Conservation (phyloP, 2,329 filamentous ascomycete species). For the Claviceps citrina region DNA sequence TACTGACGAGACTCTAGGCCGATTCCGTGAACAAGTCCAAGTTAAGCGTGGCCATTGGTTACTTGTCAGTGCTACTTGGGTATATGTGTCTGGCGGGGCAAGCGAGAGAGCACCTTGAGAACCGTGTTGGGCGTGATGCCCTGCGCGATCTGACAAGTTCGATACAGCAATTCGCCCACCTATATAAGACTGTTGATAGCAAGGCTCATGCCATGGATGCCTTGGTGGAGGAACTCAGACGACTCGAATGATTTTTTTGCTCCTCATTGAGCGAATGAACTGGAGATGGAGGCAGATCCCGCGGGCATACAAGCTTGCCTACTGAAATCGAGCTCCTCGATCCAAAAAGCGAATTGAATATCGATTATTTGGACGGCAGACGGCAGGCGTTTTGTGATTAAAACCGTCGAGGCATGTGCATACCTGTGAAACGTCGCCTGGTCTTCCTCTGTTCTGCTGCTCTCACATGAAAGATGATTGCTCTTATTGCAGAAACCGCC, state of each 20-base stretch:
- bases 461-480: too few species aligned
- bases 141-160: conserved; percentile 33
- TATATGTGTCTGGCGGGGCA: conserved; percentile 52
- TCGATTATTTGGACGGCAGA: neutral
- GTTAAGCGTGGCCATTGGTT: conserved; percentile 71
- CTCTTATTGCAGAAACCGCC: too few species aligned
- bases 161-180: conserved; percentile 38
- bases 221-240: conserved; percentile 22
- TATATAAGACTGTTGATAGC: conserved; percentile 35
- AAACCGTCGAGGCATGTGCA: too few species aligned
- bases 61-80: conserved; percentile 69
- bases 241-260: neutral
- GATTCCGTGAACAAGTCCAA: conserved; percentile 61
- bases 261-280: neutral
- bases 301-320: neutral
- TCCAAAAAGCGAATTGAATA: neutral
- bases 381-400: too few species aligned
- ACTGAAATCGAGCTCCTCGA: neutral
- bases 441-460: too few species aligned
- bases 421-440: too few species aligned
- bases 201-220: conserved; percentile 24
- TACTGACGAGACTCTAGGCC: conserved; percentile 28
- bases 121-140: conserved; percentile 27
- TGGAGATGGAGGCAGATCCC: neutral
- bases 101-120: conserved; percentile 27